Percentiles rank a stretch among this genome's conserved stretches.
Conservation (phyloP, 1,139 yeast genomes). For the Yamadazyma taylorii region DNA sequence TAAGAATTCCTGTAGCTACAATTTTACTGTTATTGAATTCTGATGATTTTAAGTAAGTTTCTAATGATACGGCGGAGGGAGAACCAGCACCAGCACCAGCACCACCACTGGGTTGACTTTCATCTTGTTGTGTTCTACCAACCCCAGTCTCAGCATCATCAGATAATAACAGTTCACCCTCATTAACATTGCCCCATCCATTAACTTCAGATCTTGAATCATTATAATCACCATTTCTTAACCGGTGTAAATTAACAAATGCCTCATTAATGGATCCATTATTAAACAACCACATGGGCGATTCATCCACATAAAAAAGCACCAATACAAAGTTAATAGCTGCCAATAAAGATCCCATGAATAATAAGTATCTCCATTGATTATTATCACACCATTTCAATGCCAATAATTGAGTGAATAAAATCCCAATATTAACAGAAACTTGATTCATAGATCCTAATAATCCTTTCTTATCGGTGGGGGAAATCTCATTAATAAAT, state of each 20-base stretch:
- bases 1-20: conserved; percentile 71
- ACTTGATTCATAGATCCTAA: conserved; percentile 89
- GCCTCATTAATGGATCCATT: conserved; percentile 36
- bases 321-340: conserved; percentile 43
- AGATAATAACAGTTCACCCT: conserved; percentile 14
- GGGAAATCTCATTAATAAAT: conserved; percentile 78
- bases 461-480: conserved; percentile 64
- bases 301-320: conserved; percentile 58
- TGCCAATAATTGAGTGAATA: conserved; percentile 75
- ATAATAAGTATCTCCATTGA: conserved; percentile 71
- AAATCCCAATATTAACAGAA: conserved; percentile 79
- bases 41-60: conserved; percentile 49
- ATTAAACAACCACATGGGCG: conserved; percentile 76
- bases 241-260: conserved; percentile 32
- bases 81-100: conserved; percentile 3
- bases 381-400: conserved; percentile 61
- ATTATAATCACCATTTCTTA: conserved; percentile 44
- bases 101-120: too few relatives aligned
- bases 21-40: conserved; percentile 57
- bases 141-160: conserved; percentile 3
- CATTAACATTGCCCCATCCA: conserved; percentile 29
- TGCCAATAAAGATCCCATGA: conserved; percentile 59
- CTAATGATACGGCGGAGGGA: conserved; percentile 24
- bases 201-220: conserved; percentile 38
- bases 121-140: too few relatives aligned